A percentile compares a stretch with the other conserved stretches of the same genome.
Conservation (phyloP, 2,329 filamentous ascomycete species). For the Venturia pyrina region DNA sequence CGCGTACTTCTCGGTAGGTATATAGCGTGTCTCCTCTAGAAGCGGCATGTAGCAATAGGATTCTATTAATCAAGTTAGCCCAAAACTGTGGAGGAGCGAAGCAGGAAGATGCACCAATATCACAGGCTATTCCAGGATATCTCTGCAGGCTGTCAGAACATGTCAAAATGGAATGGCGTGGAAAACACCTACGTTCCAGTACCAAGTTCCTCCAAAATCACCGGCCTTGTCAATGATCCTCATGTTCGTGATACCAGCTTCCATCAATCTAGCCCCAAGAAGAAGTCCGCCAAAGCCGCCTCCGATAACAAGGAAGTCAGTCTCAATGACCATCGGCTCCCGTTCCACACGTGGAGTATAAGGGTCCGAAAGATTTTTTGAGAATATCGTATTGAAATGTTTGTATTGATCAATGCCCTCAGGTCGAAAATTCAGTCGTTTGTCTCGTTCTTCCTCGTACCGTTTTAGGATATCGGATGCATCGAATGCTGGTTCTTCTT, state of each 20-base stretch:
- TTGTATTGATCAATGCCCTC: conserved; percentile 23
- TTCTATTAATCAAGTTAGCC: conserved; percentile 26
- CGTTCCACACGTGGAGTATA: conserved; percentile 20
- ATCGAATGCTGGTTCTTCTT: background rate
- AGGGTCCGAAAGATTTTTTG: conserved; percentile 21
- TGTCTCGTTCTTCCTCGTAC: conserved; percentile 22
- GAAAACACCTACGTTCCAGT: conserved; percentile 2
- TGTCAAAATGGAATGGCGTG: background rate
- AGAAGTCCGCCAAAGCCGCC: conserved; percentile 36
- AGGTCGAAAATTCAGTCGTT: conserved; percentile 17
- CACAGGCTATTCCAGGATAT: conserved; percentile 40
- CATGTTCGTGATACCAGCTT: conserved; percentile 30
- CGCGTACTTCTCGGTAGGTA: conserved; percentile 43
- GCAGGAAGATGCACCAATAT: conserved; percentile 25
- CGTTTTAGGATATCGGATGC: conserved; percentile 18
- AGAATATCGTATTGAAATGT: conserved; percentile 20
- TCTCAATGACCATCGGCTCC: conserved; percentile 21
- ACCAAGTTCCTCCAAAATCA: conserved; percentile 29
- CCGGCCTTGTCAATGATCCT: conserved; percentile 36
- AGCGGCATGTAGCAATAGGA: conserved; percentile 47
- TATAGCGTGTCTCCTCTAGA: conserved; percentile 48
- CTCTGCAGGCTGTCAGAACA: conserved; percentile 30
- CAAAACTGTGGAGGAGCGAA: background rate
- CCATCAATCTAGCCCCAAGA: conserved; percentile 30
- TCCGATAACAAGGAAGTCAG: conserved; percentile 29